Conservation (phyloP, 2,329 filamentous ascomycete species). For the Neonectria coccinea region DNA sequence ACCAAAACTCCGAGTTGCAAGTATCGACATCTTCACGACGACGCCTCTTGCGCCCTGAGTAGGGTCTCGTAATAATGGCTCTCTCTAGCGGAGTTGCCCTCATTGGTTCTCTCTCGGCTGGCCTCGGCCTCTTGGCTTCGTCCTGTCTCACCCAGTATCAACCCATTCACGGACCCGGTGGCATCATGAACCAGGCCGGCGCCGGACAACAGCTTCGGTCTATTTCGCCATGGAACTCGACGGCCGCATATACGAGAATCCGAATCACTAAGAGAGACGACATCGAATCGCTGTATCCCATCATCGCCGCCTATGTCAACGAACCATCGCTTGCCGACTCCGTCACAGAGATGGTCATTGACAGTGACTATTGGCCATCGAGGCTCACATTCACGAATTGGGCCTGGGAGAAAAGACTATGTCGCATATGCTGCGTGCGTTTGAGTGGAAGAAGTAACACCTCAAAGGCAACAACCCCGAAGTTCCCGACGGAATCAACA, state of each 20-base stretch:
- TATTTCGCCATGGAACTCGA: background rate
- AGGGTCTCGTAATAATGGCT: background rate
- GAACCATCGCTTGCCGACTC: conserved; percentile 3
- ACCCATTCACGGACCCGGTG: background rate
- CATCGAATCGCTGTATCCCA: conserved; percentile 4
- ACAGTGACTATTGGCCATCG: conserved; percentile 3
- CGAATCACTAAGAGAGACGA: conserved; percentile 4
- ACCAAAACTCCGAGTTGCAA: too few relatives aligned
- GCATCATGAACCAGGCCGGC: background rate
- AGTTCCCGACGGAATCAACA: background rate
- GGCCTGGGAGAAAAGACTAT: conserved; percentile 6
- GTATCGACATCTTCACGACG: too few relatives aligned
- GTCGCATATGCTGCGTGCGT: conserved; percentile 4
- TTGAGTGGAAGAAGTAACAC: conserved; percentile 16
- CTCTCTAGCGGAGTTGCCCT: background rate
- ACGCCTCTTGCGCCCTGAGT: background rate
- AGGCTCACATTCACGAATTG: background rate
- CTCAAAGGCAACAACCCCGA: background rate
- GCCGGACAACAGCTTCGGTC: background rate
- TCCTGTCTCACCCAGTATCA: background rate
- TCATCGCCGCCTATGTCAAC: conserved; percentile 7
- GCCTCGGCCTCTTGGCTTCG: background rate
- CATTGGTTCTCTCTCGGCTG: background rate
- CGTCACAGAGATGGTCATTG: conserved; percentile 7
- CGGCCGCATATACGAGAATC: conserved; percentile 3